Evolutionary conservation across 345 rosid species (phyloP), one percentile per base, ranked within the genome.

Genomic region (Hibiscus syriacus): DNA sequence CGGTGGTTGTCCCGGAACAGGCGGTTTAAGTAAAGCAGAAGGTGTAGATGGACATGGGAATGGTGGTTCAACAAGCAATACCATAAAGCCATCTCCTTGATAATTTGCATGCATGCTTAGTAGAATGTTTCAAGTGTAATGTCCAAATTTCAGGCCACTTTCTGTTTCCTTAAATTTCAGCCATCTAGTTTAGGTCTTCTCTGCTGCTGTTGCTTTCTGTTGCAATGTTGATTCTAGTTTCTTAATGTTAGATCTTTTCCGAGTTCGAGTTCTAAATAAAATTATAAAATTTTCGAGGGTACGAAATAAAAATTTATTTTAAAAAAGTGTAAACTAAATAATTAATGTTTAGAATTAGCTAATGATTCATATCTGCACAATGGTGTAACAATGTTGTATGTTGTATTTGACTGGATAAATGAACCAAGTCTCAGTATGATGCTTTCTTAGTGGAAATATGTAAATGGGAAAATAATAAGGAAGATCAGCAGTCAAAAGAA

Each of bases 311-410:
- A n/a, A n/a, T n/a, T n/a, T n/a, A n/a, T n/a, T n/a, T n/a, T n/a
- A n/a, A n/a, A n/a, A n/a, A n/a, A n/a, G n/a, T n/a, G n/a, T n/a
- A n/a, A n/a, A n/a, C n/a, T n/a, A n/a, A n/a, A n/a, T n/a, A n/a
- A n/a, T n/a, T n/a, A n/a, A n/a, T n/a, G n/a, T n/a, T n/a, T n/a
- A n/a, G n/a, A n/a, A n/a, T n/a, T n/a, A n/a, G n/a, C n/a, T n/a
- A n/a, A n/a, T n/a, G n/a, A n/a, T n/a, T n/a, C n/a, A n/a, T n/a
- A 38, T 57, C 75, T 76, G 77, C 77, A 81, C 77, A 79, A 3
- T 22, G 34, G 68, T 67, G 59, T 70, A 59, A 6, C 76, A 64
- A 36, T 67, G 62, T 52, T n/a, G n/a, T n/a, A n/a, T n/a, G n/a
- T n/a, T n/a, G n/a, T n/a, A n/a, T n/a, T n/a, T n/a, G n/a, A n/a